Base-by-base conservation (phyloP, 1,284 basidiomycete species). In the Boletellus dicymbophilus region DNA sequence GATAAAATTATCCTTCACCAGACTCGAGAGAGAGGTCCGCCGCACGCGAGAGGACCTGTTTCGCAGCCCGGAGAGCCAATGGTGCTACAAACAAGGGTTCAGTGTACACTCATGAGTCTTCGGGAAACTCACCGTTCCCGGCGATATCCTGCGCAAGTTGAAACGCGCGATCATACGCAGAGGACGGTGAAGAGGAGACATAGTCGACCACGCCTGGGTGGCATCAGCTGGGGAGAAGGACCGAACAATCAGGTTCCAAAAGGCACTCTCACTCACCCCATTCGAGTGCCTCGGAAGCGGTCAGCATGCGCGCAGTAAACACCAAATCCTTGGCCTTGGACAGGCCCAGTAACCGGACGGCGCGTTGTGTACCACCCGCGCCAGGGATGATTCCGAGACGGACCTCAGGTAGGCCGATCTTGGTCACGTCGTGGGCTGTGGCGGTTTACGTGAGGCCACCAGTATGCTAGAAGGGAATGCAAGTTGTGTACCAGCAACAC, bases 361-460 rank as follows among this genome's bases (percentile, higher is more conserved):
- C 79, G 30, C 95, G 80, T 62, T 95, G 93, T 1, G 95, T 98
- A 2, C 94, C 94, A 3, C 94, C 93, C n/a, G 93, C 94, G 42
- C 95, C 95, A 13, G 95, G 95, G 49, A 98, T 97, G 57, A 98
- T 97, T 6, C 93, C 95, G 20, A 96, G 77, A 47, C 85, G 78
- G 3, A 82, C 82, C 68, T 91, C 88, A 1, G 89, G 86, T n/a
- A 91, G 67, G 1, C 88, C 85, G 26, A 91, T 81, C 69, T 84
- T 84, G 22, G 79, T 80, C 30, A 83, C 89, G 26, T 72, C 71
- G 54, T 83, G 82, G 36, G 65, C 72, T 77, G 57, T 20, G 49
- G 48, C 31, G 43, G 44, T 50, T 20, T 25, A 55, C 48, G 42
- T 18, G 33, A 36, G 33, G 6, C 33, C n/a, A 18, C 21, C 8